Base-by-base conservation (phyloP, 1,284 basidiomycete species). In the Porphyrellus sp. region DNA sequence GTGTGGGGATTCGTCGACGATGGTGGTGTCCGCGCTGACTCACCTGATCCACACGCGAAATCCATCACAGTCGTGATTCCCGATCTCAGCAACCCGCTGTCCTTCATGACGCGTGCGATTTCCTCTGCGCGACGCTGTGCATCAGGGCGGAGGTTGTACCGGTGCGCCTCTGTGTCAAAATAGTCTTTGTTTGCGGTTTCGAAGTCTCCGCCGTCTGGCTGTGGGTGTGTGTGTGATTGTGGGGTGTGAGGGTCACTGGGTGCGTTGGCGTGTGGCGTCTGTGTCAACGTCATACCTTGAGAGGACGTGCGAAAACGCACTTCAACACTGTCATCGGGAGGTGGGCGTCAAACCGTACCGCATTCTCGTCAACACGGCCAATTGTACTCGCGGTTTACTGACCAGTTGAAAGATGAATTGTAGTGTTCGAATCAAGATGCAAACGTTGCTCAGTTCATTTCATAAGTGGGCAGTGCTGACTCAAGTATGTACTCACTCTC, bases 21-120 rank as follows among this genome's bases (percentile, higher is more conserved):
- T n/a, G n/a, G n/a, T n/a, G n/a, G 12, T 13, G 16, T 25, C 18
- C 18, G 27, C 9, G n/a, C 7, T 3, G 21, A 15, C 75, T 40
- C 51, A 82, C 86, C 86, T 43, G 77, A 76, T 13, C 86, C 85
- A 62, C 85, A 89, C 2, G 86, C 87, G 61, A 79, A 89, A 60
- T 89, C 87, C 70, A 90, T 71, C 7, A 85, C 72, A 0, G 66
- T 70, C 0, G 86, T 88, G 13, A 61, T 60, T 5, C 81, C 77
- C 48, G 80, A 76, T 53, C 81, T 72, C 61, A 88, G 83, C 0
- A 74, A 62, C 59, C 80, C 79, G 1, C 66, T 70, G 8, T 70
- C 62, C 16, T 72, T 65, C 56, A 86, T 76, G 1, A 75, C 77
- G 8, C 52, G 57, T 2, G 70, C 72, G 11, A 79, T 63, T 47